These are phyloP conservation scores for Hyphopichia khmerensis DNA, from an alignment of 1,139 yeast genomes.

Conservation along the genomic window DNA sequence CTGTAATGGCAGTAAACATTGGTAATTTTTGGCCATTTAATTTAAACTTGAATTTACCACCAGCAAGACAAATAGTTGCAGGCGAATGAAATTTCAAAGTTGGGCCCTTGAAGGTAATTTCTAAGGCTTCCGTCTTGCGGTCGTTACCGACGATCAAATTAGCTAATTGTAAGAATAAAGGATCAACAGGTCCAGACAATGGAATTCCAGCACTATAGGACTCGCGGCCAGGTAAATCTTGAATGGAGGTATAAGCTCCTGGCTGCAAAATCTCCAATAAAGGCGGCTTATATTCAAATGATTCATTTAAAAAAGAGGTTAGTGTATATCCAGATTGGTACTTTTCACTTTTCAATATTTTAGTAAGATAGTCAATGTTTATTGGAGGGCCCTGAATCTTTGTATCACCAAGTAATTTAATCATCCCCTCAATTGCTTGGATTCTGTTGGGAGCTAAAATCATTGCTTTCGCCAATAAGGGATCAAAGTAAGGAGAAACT, in stretches of 20 bases:
- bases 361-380: constrained; percentile 27
- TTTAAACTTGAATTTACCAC: constrained; percentile 21
- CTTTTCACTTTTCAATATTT: constrained; percentile 19
- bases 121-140: constrained; percentile 22
- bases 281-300: constrained; percentile 22
- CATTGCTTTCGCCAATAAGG: constrained; percentile 35
- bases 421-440: constrained; percentile 19
- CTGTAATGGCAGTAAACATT: constrained; percentile 23
- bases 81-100: constrained; percentile 25
- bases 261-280: constrained; percentile 27
- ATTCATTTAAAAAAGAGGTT: constrained; percentile 21
- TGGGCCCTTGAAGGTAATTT: constrained; percentile 31
- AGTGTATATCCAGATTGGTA: constrained; percentile 24
- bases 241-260: constrained; percentile 34
- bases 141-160: constrained; percentile 32
- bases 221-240: constrained; percentile 32
- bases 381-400: constrained; percentile 31
- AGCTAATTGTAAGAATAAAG: constrained; percentile 28
- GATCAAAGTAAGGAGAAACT: constrained; percentile 37
- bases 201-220: constrained; percentile 29
- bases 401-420: constrained; percentile 19
- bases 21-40: constrained; percentile 22
- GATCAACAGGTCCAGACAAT: constrained; percentile 31
- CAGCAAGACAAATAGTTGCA: constrained; percentile 24
- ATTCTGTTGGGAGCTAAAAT: constrained; percentile 30